phyloP scores from a whole-genome alignment of 179 eudicot species.

The Spinacia oleracea region DNA sequence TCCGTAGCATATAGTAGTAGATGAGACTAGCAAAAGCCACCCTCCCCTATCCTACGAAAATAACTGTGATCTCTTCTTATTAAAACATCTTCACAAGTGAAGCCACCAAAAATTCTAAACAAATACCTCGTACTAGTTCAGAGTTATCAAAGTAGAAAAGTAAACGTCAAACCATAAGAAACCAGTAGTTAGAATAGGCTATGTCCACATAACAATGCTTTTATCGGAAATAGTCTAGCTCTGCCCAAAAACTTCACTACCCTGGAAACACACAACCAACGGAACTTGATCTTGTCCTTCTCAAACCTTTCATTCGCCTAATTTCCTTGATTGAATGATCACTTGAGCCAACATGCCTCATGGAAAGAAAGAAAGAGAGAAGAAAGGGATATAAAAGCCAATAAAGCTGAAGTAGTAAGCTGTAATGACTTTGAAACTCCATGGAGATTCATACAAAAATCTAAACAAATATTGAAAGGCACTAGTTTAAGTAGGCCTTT shows the following conservation, averaged over 20 bases:
- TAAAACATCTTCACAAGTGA: neutral
- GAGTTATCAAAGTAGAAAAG: neutral
- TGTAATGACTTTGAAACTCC: neutral
- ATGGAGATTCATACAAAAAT: neutral
- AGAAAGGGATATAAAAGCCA: neutral
- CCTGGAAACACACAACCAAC: neutral
- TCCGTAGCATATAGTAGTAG: neutral
- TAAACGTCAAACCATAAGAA: neutral
- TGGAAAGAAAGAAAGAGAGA: no score
- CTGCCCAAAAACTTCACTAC: neutral
- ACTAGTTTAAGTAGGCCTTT: neutral
- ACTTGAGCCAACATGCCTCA: neutral
- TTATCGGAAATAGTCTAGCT: neutral
- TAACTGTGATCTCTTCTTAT: neutral
- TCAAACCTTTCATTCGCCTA: neutral
- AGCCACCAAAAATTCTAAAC: neutral
- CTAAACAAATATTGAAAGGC: no score
- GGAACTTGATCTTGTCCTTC: neutral
- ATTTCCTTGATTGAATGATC: neutral
- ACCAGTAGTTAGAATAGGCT: neutral
- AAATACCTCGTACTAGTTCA: neutral
- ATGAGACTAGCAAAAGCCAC: neutral
- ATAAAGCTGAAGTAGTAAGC: neutral
- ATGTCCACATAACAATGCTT: neutral
- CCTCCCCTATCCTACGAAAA: neutral